Base-by-base conservation (phyloP, 441 rosid genomes). In the Arabidopsis hybrid region DNA sequence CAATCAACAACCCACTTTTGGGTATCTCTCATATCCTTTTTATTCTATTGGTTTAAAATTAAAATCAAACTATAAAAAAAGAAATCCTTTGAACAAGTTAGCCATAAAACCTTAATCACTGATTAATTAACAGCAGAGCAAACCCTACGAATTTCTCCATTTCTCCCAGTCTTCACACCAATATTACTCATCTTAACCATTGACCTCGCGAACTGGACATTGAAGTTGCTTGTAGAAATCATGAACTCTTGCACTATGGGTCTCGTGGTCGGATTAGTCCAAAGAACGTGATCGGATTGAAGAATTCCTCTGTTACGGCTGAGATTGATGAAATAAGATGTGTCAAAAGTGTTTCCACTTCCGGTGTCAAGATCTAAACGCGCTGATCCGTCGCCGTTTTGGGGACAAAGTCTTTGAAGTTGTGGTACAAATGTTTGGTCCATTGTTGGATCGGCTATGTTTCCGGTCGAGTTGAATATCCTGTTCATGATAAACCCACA, bases 141-240 rank as follows among this genome's bases (percentile, higher is more conserved):
- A 7, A 69, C 8, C 18, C 56, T 57, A 35, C 67, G 74, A 14
- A 70, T 59, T 47, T 70, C 74, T 5, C 74, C 74, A 35, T 47
- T 47, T 9, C 1, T 3, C 1, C 74, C 67, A 0, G 74, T 70
- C 50, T 59, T 70, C 4, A 70, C 74, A 70, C 74, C 74, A 59
- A 70, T 59, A 26, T 70, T 70, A 60, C 60, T 49, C 67, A 90
- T 84, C 83, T 82, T 87, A 13, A 86, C 87, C 90, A 90, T 90
- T 0, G 89, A 84, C 71, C 62, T 75, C 0, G 72, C 89, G 45
- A 90, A 90, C 73, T 85, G 84, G 0, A 49, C 72, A 66, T 78
- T 80, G 61, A 87, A 90, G 13, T 47, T 74, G 2, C 71, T 78
- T 4, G 79, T 60, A 4, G 79, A 17, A 9, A 67, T 61, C 17